These are phyloP conservation scores for Hypoxylon intermedium DNA, from an alignment of 495 filamentous ascomycete genomes.

Conservation along the genomic window DNA sequence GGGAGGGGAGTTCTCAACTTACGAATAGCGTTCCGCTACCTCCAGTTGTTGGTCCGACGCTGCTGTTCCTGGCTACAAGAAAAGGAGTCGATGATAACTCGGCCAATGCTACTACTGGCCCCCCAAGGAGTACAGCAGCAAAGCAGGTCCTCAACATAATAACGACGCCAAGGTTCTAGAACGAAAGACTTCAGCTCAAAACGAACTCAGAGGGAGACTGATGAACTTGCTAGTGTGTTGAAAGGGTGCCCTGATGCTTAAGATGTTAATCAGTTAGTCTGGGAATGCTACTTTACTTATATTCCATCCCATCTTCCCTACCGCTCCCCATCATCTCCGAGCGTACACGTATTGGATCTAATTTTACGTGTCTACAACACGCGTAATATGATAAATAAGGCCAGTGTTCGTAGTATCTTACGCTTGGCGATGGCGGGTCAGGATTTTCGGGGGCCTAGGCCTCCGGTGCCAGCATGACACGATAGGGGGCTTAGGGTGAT, in stretches of 20 bases:
- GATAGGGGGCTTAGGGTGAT: too few species aligned
- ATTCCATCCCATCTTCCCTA: not conserved
- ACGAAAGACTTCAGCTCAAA: not conserved
- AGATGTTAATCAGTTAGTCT: not conserved
- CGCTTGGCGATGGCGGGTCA: too few species aligned
- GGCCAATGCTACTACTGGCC: not conserved
- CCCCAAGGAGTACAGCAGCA: not conserved
- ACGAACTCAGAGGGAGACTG: not conserved
- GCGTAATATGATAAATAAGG: too few species aligned
- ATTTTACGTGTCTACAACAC: too few species aligned
- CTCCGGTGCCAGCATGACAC: constrained; percentile 7
- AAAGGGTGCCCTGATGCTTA: not conserved
- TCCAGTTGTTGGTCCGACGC: not conserved
- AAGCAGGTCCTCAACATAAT: constrained; percentile 14
- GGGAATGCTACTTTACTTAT: not conserved
- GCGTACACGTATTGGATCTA: too few species aligned
- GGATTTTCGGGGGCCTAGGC: constrained; percentile 23
- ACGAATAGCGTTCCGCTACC: constrained; percentile 16
- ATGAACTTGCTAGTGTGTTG: not conserved
- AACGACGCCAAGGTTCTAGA: not conserved
- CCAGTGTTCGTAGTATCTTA: too few species aligned
- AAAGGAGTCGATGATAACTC: not conserved
- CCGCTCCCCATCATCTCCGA: too few species aligned
- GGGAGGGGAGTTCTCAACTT: not conserved
- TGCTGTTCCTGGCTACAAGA: constrained; percentile 5